phyloP scores from a whole-genome alignment of 2,329 filamentous ascomycete genomes.

The Colletotrichum sp. region DNA sequence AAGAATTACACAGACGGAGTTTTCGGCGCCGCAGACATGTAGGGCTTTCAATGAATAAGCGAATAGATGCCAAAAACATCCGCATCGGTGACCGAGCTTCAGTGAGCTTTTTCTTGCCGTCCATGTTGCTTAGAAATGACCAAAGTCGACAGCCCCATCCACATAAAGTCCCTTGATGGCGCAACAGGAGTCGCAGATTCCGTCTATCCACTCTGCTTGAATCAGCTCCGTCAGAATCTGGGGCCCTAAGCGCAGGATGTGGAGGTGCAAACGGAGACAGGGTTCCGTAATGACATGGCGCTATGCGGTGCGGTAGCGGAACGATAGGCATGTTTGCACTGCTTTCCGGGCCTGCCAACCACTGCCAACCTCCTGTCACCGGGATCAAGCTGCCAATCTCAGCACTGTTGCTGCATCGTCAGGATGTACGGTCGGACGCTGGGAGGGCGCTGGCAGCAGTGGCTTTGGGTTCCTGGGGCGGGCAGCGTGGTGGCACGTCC shows the following conservation, averaged over 20 bases:
- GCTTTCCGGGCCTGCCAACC: not conserved
- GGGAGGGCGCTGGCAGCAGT: not conserved
- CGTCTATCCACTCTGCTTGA: not conserved
- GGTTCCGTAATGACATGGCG: conserved; percentile 4
- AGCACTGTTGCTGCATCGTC: not conserved
- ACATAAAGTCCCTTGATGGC: conserved; percentile 5
- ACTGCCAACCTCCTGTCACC: not conserved
- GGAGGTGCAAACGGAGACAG: conserved; percentile 1
- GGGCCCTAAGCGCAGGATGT: not conserved
- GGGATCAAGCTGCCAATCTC: not conserved
- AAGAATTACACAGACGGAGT: not conserved
- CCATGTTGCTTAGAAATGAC: conserved; percentile 1
- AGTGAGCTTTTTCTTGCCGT: not conserved
- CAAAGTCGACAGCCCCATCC: not conserved
- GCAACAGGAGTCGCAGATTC: not conserved
- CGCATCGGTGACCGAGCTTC: not conserved
- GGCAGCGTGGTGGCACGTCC: not conserved
- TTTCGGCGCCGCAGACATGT: not conserved
- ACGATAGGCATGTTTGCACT: not conserved
- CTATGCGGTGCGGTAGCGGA: not conserved
- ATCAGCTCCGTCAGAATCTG: not conserved
- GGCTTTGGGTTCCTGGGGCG: not conserved
- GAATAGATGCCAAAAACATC: not conserved
- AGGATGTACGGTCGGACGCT: conserved; percentile 4
- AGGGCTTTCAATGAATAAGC: not conserved